A percentile compares a stretch with the other conserved stretches of the same genome.
These are phyloP conservation scores for Trebouxiophyceae sp. DNA, from an alignment of 163 green algal genomes.

Conservation along the genomic window DNA sequence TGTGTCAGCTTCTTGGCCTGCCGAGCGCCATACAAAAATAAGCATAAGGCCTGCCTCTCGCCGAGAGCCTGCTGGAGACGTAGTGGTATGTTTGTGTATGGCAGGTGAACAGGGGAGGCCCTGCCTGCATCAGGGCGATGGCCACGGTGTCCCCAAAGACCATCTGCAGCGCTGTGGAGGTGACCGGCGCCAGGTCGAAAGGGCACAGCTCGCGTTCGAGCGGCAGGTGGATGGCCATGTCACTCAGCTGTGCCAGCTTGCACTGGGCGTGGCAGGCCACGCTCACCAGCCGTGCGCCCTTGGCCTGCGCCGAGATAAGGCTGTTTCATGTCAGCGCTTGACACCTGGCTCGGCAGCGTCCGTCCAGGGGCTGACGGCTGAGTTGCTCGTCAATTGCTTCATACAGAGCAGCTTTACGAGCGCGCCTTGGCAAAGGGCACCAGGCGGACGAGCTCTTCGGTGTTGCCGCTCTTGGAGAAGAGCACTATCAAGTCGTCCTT, in stretches of 20 bases:
- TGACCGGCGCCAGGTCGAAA: conserved; percentile 61
- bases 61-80: too few species aligned
- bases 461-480: conserved; percentile 50
- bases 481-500: conserved; percentile 45
- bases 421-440: conserved; percentile 46
- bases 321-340: too few species aligned
- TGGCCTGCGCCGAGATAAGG: too few species aligned
- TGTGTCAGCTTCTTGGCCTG: conserved; percentile 30
- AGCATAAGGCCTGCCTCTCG: too few species aligned
- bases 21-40: too few species aligned
- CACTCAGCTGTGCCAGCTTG: conserved; percentile 31
- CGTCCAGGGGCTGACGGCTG: too few species aligned
- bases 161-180: conserved; percentile 58
- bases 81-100: too few species aligned
- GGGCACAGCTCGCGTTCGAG: conserved; percentile 58
- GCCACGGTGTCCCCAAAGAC: conserved; percentile 63
- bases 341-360: too few species aligned
- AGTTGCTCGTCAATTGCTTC: too few species aligned
- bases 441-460: conserved; percentile 53
- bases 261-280: conserved; percentile 29
- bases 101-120: neutral
- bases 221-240: conserved; percentile 46
- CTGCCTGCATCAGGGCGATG: conserved; percentile 59
- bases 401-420: too few species aligned
- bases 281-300: conserved; percentile 46